Percentiles rank a stretch among this genome's conserved stretches.
phyloP scores from a whole-genome alignment of 2,329 filamentous ascomycete genomes.

The Penicillium nordicum region DNA sequence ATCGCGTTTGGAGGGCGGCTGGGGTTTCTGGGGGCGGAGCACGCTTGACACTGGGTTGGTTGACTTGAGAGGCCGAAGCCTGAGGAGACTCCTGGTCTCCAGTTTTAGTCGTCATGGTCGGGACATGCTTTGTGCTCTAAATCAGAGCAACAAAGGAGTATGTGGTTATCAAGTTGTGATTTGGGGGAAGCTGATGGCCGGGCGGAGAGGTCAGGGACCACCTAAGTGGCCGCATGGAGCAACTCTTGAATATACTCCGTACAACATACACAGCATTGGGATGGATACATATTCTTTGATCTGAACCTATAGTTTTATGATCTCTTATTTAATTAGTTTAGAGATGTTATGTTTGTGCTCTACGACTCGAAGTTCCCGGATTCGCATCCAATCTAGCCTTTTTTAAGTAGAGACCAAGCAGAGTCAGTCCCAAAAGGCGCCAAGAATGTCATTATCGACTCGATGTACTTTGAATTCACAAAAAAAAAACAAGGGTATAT shows the following conservation, averaged over 20 bases:
- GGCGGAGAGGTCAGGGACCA: constrained; percentile 21
- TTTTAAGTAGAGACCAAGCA: background rate
- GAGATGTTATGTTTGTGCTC: background rate
- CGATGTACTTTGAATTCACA: constrained; percentile 5
- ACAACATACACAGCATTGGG: background rate
- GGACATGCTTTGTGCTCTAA: constrained; percentile 31
- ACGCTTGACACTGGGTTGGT: constrained; percentile 30
- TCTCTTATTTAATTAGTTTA: background rate
- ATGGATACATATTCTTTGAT: background rate
- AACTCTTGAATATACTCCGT: background rate
- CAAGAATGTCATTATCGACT: background rate
- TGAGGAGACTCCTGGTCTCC: constrained; percentile 33
- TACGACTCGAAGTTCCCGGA: background rate
- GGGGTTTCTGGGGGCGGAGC: constrained; percentile 74
- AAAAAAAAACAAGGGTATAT: constrained; percentile 26
- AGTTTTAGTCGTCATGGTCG: constrained; percentile 33
- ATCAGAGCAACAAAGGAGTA: constrained; percentile 4
- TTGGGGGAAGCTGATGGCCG: constrained; percentile 15
- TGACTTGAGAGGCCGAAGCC: constrained; percentile 13
- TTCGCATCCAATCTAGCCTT: background rate
- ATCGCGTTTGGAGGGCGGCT: constrained; percentile 66
- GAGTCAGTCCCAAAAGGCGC: background rate
- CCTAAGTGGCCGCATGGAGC: constrained; percentile 1
- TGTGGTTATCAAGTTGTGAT: constrained; percentile 11
- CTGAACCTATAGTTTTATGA: background rate